phyloP scores from a whole-genome alignment of 1,284 basidiomycete genomes.

The Porodaedalea pini region DNA sequence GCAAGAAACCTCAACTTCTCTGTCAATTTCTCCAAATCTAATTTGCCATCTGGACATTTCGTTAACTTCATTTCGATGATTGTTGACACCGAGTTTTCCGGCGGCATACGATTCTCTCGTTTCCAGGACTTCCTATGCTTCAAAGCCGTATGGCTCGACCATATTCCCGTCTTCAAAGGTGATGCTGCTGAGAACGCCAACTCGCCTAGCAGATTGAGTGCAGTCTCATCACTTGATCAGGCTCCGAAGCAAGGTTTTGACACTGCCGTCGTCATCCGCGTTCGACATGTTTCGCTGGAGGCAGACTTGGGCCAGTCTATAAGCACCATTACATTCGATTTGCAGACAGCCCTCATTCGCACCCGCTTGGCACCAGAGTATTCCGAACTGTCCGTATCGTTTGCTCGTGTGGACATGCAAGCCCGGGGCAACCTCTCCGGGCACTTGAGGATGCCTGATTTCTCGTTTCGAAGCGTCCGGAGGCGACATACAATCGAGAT shows the following conservation, averaged over 20 bases:
- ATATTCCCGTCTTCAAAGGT: conserved; percentile 68
- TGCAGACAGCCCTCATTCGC: conserved; percentile 57
- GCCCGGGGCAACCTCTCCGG: conserved; percentile 79
- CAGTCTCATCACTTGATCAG: conserved; percentile 16
- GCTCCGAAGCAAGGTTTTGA: conserved; percentile 46
- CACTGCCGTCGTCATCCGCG: conserved; percentile 61
- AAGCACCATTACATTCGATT: conserved; percentile 56
- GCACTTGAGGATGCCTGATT: conserved; percentile 60
- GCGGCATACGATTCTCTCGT: conserved; percentile 72
- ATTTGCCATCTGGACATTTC: conserved; percentile 33
- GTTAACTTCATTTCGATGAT: conserved; percentile 65
- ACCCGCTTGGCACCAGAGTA: conserved; percentile 55
- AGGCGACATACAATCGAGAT: conserved; percentile 37
- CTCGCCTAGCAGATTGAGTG: conserved; percentile 24
- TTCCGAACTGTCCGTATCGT: conserved; percentile 62
- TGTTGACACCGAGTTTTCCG: conserved; percentile 73
- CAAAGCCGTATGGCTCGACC: conserved; percentile 87
- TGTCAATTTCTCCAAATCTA: conserved; percentile 56
- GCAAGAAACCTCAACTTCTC: conserved; percentile 75
- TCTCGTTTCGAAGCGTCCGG: conserved; percentile 73
- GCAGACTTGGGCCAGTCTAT: conserved; percentile 78
- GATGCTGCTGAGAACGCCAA: conserved; percentile 27
- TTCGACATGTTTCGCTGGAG: conserved; percentile 69
- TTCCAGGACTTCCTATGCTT: conserved; percentile 84
- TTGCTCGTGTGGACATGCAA: conserved; percentile 58